phyloP scores from a whole-genome alignment of 768 basidiomycete genomes.

The Boletus reticulatus region DNA sequence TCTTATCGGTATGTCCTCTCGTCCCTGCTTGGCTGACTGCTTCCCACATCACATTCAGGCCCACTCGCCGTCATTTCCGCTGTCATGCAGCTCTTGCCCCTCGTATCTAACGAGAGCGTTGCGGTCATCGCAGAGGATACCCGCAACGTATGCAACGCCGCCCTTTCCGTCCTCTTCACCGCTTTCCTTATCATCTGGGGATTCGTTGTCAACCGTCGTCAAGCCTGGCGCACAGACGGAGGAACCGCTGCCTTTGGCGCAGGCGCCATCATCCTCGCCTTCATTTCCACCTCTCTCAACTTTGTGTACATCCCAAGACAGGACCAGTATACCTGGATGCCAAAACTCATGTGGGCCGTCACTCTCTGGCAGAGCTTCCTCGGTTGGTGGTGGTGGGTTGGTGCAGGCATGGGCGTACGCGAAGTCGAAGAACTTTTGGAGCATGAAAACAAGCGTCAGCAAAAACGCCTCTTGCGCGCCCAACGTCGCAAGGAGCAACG shows the following conservation, averaged over 20 bases:
- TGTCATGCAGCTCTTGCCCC: constrained; percentile 78
- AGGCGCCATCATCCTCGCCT: constrained; percentile 78
- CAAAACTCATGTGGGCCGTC: constrained; percentile 84
- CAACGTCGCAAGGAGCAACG: constrained; percentile 49
- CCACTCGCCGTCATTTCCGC: constrained; percentile 86
- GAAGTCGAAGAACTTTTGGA: constrained; percentile 65
- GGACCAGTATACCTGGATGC: constrained; percentile 90
- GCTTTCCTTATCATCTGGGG: constrained; percentile 91
- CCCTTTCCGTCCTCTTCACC: constrained; percentile 94
- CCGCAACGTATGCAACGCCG: constrained; percentile 93
- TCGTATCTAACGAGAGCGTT: constrained; percentile 39
- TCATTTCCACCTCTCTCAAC: constrained; percentile 81
- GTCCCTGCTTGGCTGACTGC: background rate
- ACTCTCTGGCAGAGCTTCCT: constrained; percentile 97
- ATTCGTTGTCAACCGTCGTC: constrained; percentile 78
- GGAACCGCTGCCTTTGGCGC: constrained; percentile 93
- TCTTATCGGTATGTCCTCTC: constrained; percentile 61
- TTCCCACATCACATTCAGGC: constrained; percentile 37
- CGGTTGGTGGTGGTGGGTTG: constrained; percentile 99
- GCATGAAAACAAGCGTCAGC: constrained; percentile 53
- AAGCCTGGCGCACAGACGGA: constrained; percentile 96
- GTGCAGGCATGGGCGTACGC: constrained; percentile 78
- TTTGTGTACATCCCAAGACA: constrained; percentile 82
- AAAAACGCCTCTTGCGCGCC: constrained; percentile 43
- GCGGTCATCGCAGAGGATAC: constrained; percentile 65